Evolutionary conservation across 108 stramenopile genomes (phyloP).

Genomic region (Schizochytrium sp.): DNA sequence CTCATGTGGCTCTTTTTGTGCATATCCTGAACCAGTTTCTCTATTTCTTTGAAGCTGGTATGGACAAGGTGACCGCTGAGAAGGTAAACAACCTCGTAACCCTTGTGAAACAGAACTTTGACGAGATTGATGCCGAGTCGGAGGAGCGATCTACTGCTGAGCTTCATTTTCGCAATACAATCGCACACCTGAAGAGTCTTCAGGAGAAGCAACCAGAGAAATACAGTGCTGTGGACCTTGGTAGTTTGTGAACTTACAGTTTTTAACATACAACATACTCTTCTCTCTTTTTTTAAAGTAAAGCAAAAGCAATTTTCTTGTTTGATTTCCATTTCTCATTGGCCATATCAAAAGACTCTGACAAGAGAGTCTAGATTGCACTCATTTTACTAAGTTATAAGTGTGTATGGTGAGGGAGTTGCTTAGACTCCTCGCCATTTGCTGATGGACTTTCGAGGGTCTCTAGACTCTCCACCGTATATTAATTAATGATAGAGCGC

Average conservation of each 20-base stretch:
- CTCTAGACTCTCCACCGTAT: no score
- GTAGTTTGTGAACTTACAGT: not conserved
- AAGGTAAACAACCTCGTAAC: conserved; percentile 89
- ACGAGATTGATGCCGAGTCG: conserved; percentile 70
- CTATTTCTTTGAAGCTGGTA: conserved; percentile 90
- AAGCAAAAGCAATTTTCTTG: not conserved
- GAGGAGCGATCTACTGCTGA: conserved; percentile 69
- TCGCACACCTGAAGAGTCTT: conserved; percentile 64
- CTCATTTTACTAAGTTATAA: not conserved
- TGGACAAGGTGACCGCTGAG: conserved; percentile 84
- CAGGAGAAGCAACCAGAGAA: conserved; percentile 34
- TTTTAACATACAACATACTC: no score
- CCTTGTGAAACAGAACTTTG: conserved; percentile 91
- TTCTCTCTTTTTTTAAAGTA: not conserved
- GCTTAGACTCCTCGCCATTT: not conserved
- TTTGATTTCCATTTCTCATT: not conserved
- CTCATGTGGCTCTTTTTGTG: conserved; percentile 88
- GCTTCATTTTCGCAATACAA: conserved; percentile 71
- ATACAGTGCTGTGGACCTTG: conserved; percentile 19
- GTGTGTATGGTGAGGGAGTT: not conserved
- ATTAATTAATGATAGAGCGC: no score
- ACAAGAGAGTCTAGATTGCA: not conserved
- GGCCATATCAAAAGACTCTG: not conserved
- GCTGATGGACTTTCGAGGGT: no score
- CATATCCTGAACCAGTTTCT: conserved; percentile 94